These are phyloP conservation scores for Strobilomyces echinocephalus DNA, from an alignment of 768 basidiomycete species.

Conservation along the genomic window DNA sequence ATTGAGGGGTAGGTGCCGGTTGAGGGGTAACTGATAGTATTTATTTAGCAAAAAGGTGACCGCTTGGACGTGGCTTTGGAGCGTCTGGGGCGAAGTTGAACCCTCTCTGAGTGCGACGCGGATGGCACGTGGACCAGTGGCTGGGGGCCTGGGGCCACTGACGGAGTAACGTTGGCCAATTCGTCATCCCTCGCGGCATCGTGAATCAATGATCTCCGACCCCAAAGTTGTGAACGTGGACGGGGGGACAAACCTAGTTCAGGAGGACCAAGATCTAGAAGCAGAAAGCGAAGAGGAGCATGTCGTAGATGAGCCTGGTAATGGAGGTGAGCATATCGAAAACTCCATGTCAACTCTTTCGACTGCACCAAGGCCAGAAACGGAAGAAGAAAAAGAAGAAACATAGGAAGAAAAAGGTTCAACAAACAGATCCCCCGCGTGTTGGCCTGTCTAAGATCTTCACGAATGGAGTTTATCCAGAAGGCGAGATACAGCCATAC, in stretches of 20 bases:
- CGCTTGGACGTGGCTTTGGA: constrained; percentile 34
- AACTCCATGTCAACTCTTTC: not conserved
- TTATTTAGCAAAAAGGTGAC: constrained; percentile 63
- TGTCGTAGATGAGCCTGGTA: constrained; percentile 19
- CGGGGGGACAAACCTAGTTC: constrained; percentile 9
- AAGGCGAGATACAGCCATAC: constrained; percentile 89
- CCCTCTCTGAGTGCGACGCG: no score
- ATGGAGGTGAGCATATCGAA: constrained; percentile 25
- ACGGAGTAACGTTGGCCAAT: no score
- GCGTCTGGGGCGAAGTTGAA: no score
- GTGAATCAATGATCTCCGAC: constrained; percentile 17
- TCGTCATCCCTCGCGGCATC: no score
- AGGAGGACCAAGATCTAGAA: constrained; percentile 21
- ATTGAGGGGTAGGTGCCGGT: no score
- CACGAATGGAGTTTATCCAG: constrained; percentile 80
- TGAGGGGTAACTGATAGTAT: not conserved
- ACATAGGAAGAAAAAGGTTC: constrained; percentile 74
- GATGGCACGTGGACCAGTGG: not conserved
- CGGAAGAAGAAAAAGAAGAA: constrained; percentile 96
- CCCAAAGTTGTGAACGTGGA: constrained; percentile 10
- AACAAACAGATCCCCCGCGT: constrained; percentile 90
- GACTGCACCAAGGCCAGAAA: constrained; percentile 46
- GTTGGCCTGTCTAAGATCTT: constrained; percentile 87
- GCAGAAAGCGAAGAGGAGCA: constrained; percentile 34
- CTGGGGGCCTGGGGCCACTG: not conserved